Evolutionary conservation across 352 stramenopile genomes (phyloP).

Genomic region (Thraustotheca clavata): DNA sequence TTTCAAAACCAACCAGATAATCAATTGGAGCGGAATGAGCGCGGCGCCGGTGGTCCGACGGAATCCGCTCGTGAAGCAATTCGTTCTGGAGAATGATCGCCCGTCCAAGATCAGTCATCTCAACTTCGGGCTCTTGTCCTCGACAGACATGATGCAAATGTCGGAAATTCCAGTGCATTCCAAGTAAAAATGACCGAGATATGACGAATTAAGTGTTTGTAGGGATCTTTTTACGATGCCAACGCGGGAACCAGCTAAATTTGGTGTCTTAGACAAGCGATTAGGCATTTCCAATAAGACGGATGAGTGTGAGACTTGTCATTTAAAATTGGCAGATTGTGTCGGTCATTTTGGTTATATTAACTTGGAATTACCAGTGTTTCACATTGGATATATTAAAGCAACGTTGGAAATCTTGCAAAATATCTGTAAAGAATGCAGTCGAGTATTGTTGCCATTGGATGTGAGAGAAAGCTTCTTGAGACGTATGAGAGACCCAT

Average conservation of each 20-base stretch:
- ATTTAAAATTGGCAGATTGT: slow-evolving; percentile 93
- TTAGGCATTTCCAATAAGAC: slow-evolving; percentile 98
- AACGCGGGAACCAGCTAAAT: slow-evolving; percentile 83
- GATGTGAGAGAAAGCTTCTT: slow-evolving; percentile 84
- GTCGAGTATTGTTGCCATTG: slow-evolving; percentile 89
- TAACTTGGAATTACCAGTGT: slow-evolving; percentile 93
- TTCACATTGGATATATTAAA: slow-evolving; percentile 99
- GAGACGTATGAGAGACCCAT: slow-evolving; percentile 79
- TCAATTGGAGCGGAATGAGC: not conserved
- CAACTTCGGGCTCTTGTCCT: slow-evolving; percentile 95
- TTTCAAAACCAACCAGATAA: not conserved
- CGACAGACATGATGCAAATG: slow-evolving; percentile 93
- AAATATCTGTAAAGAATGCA: slow-evolving; percentile 97
- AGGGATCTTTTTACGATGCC: slow-evolving; percentile 97
- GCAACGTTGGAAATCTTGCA: slow-evolving; percentile 96
- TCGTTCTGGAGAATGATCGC: slow-evolving; percentile 82
- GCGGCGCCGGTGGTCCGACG: slow-evolving; percentile 32
- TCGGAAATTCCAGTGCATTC: slow-evolving; percentile 91
- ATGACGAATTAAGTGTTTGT: slow-evolving; percentile 24
- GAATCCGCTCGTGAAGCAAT: slow-evolving; percentile 84
- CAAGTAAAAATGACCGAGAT: slow-evolving; percentile 37
- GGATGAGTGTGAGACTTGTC: slow-evolving; percentile 88
- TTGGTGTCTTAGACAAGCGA: slow-evolving; percentile 94
- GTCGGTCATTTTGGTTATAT: slow-evolving; percentile 97
- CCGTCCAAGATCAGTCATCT: slow-evolving; percentile 95